Conservation (phyloP, 2,329 filamentous ascomycete genomes). For the Curvularia sp. region DNA sequence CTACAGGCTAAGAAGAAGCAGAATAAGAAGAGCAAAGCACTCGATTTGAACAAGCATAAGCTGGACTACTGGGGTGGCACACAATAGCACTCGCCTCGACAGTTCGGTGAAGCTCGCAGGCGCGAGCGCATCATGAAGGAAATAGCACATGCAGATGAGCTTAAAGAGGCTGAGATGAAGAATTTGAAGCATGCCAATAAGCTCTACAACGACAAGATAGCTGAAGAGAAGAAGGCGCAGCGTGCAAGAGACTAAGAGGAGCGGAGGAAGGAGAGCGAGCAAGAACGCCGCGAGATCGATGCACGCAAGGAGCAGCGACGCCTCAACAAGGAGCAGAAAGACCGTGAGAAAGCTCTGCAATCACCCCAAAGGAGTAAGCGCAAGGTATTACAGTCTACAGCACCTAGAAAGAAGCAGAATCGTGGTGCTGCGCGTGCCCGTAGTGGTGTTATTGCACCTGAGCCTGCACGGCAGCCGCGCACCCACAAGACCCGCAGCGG, state of each 20-base stretch:
- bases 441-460: not conserved
- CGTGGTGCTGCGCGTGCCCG: not conserved
- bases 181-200: slow-evolving; percentile 4
- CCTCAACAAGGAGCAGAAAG: not conserved
- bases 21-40: slow-evolving; percentile 1
- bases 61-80: not conserved
- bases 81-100: not conserved
- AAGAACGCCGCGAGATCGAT: not conserved
- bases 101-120: not conserved
- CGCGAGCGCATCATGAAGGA: no score
- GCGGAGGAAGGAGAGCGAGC: not conserved
- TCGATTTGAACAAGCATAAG: not conserved
- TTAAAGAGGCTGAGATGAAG: not conserved
- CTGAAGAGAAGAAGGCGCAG: not conserved
- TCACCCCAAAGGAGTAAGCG: not conserved
- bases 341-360: not conserved
- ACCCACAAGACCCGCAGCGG: not conserved
- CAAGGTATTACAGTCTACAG: not conserved
- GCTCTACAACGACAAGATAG: slow-evolving; percentile 1
- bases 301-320: no score
- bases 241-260: not conserved
- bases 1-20: not conserved
- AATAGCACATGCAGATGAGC: slow-evolving; percentile 2
- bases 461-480: not conserved
- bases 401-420: not conserved